phyloP scores from a whole-genome alignment of 495 filamentous ascomycete species.

The Neurospora sp. region DNA sequence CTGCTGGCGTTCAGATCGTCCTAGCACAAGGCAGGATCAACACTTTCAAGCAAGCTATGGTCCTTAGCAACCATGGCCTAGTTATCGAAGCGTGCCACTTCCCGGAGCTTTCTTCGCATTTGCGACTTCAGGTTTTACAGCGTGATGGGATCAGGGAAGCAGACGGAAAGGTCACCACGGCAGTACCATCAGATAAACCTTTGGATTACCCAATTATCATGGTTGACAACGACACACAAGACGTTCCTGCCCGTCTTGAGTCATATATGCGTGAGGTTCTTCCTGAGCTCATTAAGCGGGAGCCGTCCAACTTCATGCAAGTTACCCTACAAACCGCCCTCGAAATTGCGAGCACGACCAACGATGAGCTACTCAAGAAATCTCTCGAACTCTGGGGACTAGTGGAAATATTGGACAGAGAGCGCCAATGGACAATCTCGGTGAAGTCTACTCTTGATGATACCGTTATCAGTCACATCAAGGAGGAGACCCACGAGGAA shows the following conservation, averaged over 20 bases:
- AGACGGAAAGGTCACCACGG: slow-evolving; percentile 24
- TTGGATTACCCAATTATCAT: slow-evolving; percentile 39
- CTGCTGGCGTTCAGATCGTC: slow-evolving; percentile 57
- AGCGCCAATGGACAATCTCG: slow-evolving; percentile 54
- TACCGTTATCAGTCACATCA: slow-evolving; percentile 23
- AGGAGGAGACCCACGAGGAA: slow-evolving; percentile 33
- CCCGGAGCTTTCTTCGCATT: slow-evolving; percentile 43
- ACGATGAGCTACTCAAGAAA: slow-evolving; percentile 54
- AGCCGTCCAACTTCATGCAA: slow-evolving; percentile 59
- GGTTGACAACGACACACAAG: slow-evolving; percentile 58
- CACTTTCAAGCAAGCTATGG: slow-evolving; percentile 44
- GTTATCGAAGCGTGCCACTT: slow-evolving; percentile 63
- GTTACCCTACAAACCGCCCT: slow-evolving; percentile 53
- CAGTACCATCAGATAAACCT: slow-evolving; percentile 21
- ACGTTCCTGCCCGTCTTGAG: slow-evolving; percentile 57
- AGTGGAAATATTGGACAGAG: slow-evolving; percentile 63
- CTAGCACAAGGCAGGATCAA: slow-evolving; percentile 58
- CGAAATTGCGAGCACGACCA: slow-evolving; percentile 42
- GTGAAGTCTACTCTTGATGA: slow-evolving; percentile 23
- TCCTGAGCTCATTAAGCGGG: slow-evolving; percentile 51
- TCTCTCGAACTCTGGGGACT: slow-evolving; percentile 68
- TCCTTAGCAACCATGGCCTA: slow-evolving; percentile 47
- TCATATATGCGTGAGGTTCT: slow-evolving; percentile 57
- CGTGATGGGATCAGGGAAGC: slow-evolving; percentile 37
- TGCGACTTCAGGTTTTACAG: slow-evolving; percentile 45